Conservation (phyloP, 805 yeast species). For the Suhomyces sp. region DNA sequence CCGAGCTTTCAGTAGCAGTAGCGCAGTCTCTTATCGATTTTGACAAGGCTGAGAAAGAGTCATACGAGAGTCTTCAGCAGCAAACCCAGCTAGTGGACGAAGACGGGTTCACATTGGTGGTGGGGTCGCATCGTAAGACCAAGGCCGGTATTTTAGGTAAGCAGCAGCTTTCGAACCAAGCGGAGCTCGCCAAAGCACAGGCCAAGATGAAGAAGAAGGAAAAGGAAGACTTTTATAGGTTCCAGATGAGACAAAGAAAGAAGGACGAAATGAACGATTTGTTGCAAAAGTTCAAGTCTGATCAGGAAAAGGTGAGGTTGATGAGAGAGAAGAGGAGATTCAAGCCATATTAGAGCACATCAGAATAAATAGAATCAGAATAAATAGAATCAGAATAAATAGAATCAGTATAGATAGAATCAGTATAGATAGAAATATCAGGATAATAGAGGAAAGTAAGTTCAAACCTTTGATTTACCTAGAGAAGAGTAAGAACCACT, state of each 20-base stretch:
- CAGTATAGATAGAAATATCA: too few species aligned
- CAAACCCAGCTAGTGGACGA: slow-evolving; percentile 74
- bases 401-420: not conserved
- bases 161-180: slow-evolving; percentile 39
- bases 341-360: slow-evolving; percentile 57
- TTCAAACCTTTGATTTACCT: too few species aligned
- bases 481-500: too few species aligned
- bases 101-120: slow-evolving; percentile 91
- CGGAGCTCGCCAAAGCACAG: slow-evolving; percentile 34
- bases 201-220: slow-evolving; percentile 66
- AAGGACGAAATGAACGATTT: slow-evolving; percentile 89
- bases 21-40: slow-evolving; percentile 63
- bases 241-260: slow-evolving; percentile 92
- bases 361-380: not conserved
- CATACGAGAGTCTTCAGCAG: slow-evolving; percentile 50
- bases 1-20: slow-evolving; percentile 52
- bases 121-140: slow-evolving; percentile 81
- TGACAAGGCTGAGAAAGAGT: slow-evolving; percentile 65
- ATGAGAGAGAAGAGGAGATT: slow-evolving; percentile 82
- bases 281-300: slow-evolving; percentile 79
- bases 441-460: too few species aligned
- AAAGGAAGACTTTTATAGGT: slow-evolving; percentile 89
- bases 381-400: not conserved
- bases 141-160: slow-evolving; percentile 67
- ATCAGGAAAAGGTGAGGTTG: slow-evolving; percentile 77